Base-by-base conservation (phyloP, 768 basidiomycete species). In the Wakefieldia striispora region DNA sequence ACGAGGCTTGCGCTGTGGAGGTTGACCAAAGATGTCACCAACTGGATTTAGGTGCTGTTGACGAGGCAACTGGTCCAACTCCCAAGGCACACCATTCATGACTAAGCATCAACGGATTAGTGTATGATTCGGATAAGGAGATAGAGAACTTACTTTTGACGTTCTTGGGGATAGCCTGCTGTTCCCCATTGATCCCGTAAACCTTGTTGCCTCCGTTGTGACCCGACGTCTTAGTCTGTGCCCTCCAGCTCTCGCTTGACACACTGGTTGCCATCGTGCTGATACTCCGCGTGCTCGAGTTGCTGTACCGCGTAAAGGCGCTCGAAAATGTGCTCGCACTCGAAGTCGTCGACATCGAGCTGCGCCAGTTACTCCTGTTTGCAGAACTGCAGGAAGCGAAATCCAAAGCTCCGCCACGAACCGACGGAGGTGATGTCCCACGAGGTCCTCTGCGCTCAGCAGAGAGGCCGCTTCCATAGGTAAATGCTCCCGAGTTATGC, bases 231-330 rank as follows among this genome's bases (percentile, higher is more conserved):
- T 55, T 65, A 43, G 49, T 46, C 55, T 74, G 76, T 17, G 77
- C 78, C 60, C 86, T 81, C 86, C 88, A 89, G 66, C 86, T 88
- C 41, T 76, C 72, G 20, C 81, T 79, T 27, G 87, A 88, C 6
- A 88, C 80, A 56, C 87, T 88, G 14, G 91, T 93, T 38, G 89
- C 90, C 48, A 80, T 80, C 5, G 91, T 91, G 19, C 86, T 86
- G 36, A 91, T 75, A 55, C 88, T 90, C 47, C 86, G 76, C 49
- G 75, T 60, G 64, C 87, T 86, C 36, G 80, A 78, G 49, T 72
- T 80, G 40, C 88, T 91, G 71, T 86, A 90, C 51, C 84, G 74
- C 20, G 90, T 91, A 60, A 91, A 91, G 29, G 83, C 82, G 19
- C 80, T 83, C 20, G 82, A 77, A 9, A 83, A 84, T 13, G 84